phyloP scores from a whole-genome alignment of 2,329 filamentous ascomycete genomes.

The Trichophyton verrucosum region DNA sequence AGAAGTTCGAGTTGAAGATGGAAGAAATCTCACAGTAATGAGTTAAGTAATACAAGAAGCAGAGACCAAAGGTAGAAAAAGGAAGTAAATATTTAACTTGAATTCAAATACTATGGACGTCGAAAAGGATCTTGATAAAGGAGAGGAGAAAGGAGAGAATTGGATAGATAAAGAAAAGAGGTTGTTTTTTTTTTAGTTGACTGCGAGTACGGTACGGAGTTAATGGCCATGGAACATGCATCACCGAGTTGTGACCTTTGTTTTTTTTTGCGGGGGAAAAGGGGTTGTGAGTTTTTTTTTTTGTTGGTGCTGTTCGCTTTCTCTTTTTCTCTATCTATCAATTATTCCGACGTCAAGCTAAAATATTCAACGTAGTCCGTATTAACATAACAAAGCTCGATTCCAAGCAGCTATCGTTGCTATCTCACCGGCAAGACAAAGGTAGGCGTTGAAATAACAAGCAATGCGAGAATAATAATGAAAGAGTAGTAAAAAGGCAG shows the following conservation, averaged over 20 bases:
- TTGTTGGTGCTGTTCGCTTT: neutral
- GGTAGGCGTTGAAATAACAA: neutral
- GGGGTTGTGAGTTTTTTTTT: neutral
- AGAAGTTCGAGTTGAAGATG: neutral
- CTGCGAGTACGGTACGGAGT: conserved; percentile 1
- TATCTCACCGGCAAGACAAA: conserved; percentile 11
- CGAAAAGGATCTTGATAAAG: neutral
- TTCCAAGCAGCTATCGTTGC: conserved; percentile 4
- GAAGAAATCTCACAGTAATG: no score
- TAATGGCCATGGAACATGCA: neutral
- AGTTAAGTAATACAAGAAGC: neutral
- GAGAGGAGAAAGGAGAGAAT: no score
- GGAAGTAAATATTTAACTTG: conserved; percentile 3
- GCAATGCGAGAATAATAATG: neutral
- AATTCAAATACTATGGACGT: conserved; percentile 4
- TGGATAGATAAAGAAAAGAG: neutral
- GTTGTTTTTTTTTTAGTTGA: neutral
- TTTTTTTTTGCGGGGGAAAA: neutral
- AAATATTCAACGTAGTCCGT: conserved; percentile 4
- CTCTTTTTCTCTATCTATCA: conserved; percentile 7
- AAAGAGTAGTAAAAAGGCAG: neutral
- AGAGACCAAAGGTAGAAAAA: neutral
- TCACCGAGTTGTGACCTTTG: neutral
- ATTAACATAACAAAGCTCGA: conserved; percentile 2
- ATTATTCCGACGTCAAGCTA: conserved; percentile 4